phyloP scores from a whole-genome alignment of 2,329 filamentous ascomycete genomes.

The Colletotrichum horii region DNA sequence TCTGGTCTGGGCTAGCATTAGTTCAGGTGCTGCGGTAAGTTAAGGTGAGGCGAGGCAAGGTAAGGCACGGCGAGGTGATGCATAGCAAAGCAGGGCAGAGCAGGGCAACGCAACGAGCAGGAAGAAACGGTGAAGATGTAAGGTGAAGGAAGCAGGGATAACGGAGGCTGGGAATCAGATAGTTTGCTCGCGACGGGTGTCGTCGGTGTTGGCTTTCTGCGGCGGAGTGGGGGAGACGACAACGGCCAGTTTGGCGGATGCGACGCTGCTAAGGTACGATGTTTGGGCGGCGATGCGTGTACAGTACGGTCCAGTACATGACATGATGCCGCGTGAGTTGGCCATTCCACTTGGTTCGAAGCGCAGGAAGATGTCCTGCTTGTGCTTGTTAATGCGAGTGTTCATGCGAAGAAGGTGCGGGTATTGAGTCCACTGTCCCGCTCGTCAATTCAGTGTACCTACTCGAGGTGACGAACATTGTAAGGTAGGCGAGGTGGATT shows the following conservation, averaged over 20 bases:
- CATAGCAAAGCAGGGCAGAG: neutral
- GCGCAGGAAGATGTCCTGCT: neutral
- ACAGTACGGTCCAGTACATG: neutral
- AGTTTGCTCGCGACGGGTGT: neutral
- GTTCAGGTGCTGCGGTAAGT: neutral
- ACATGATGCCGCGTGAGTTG: slow-evolving; percentile 1
- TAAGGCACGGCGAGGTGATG: neutral
- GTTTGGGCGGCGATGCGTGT: slow-evolving; percentile 4
- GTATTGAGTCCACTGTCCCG: neutral
- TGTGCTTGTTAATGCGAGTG: neutral
- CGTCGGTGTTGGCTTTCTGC: slow-evolving; percentile 4
- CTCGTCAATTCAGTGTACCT: neutral
- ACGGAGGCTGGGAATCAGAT: slow-evolving; percentile 4
- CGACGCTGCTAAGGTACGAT: neutral
- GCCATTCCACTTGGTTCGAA: neutral
- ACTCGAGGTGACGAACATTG: neutral
- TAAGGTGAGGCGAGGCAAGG: neutral
- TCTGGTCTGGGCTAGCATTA: neutral
- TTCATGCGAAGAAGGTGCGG: neutral
- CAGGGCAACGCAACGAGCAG: neutral
- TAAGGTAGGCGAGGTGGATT: neutral
- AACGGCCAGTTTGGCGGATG: neutral
- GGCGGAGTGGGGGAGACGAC: neutral
- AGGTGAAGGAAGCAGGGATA: neutral
- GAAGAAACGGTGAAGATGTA: slow-evolving; percentile 7